Percentiles rank a stretch among this genome's conserved stretches.
phyloP scores from a whole-genome alignment of 78 protist species.

The Dictyostelium intermedium region DNA sequence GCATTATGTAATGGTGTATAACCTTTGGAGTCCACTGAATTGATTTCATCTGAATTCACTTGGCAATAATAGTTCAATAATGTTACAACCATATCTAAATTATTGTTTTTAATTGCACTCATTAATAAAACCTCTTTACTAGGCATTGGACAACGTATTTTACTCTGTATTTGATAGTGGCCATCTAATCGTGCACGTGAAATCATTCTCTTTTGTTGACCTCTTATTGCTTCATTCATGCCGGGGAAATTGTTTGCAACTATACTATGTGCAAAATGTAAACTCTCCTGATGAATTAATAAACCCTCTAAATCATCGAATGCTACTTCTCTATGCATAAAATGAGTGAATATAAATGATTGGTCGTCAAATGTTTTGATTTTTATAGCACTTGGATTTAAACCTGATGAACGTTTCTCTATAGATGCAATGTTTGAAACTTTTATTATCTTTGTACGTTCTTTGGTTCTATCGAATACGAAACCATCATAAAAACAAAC shows the following conservation, averaged over 20 bases:
- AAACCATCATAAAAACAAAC: conserved; percentile 66
- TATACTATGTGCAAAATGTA: conserved; percentile 24
- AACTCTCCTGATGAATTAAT: conserved; percentile 45
- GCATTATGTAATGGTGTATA: conserved; percentile 74
- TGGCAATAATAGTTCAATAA: conserved; percentile 26
- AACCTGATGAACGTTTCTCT: conserved; percentile 50
- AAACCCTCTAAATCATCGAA: conserved; percentile 58
- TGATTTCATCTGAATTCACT: conserved; percentile 48
- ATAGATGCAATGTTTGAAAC: conserved; percentile 28
- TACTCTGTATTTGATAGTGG: not conserved
- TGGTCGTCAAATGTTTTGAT: conserved; percentile 35
- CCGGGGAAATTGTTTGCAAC: conserved; percentile 34
- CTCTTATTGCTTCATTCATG: conserved; percentile 16
- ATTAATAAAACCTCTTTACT: conserved; percentile 20
- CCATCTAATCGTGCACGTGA: not conserved
- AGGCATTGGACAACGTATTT: not conserved
- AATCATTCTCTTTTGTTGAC: not conserved
- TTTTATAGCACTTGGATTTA: conserved; percentile 56
- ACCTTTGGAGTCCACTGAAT: conserved; percentile 38
- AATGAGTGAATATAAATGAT: conserved; percentile 38
- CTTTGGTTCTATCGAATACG: conserved; percentile 56
- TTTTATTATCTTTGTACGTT: conserved; percentile 38
- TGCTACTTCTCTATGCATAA: conserved; percentile 54
- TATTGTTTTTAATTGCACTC: conserved; percentile 33
- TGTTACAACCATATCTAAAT: conserved; percentile 30